Evolutionary conservation across 257 asterid species (phyloP).

Genomic region (Solanum medicagineum): DNA sequence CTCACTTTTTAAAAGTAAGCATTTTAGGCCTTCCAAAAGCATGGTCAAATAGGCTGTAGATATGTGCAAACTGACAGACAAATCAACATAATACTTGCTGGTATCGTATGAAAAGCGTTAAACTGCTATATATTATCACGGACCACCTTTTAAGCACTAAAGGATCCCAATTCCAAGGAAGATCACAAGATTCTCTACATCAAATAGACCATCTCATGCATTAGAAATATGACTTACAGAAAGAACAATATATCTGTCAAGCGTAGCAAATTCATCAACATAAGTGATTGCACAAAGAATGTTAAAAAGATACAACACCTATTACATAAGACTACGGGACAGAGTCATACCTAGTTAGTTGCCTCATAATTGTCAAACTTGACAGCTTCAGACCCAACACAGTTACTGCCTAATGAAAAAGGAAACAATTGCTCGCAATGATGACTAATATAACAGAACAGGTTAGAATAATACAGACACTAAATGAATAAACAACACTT

Average conservation of each 20-base stretch:
- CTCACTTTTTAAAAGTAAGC: neutral
- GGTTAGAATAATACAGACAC: neutral
- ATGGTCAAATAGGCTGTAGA: neutral
- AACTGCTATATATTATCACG: neutral
- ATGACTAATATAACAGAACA: neutral
- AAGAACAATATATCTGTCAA: neutral
- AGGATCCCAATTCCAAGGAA: neutral
- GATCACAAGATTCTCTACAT: neutral
- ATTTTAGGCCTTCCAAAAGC: neutral
- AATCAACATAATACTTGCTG: neutral
- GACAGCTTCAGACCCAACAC: constrained; percentile 79
- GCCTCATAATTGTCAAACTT: constrained; percentile 73
- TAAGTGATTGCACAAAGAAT: neutral
- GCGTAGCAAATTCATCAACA: neutral
- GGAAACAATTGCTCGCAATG: neutral
- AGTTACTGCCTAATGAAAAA: constrained; percentile 40
- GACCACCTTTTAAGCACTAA: neutral
- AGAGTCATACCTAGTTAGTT: constrained; percentile 52
- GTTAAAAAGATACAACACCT: neutral
- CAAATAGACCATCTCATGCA: neutral
- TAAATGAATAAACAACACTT: neutral
- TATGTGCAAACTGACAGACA: neutral
- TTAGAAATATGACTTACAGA: neutral
- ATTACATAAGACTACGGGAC: neutral
- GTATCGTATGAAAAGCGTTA: neutral